These are phyloP conservation scores for Mycocentrospora acerina DNA, from an alignment of 2,329 filamentous ascomycete species.

Conservation along the genomic window DNA sequence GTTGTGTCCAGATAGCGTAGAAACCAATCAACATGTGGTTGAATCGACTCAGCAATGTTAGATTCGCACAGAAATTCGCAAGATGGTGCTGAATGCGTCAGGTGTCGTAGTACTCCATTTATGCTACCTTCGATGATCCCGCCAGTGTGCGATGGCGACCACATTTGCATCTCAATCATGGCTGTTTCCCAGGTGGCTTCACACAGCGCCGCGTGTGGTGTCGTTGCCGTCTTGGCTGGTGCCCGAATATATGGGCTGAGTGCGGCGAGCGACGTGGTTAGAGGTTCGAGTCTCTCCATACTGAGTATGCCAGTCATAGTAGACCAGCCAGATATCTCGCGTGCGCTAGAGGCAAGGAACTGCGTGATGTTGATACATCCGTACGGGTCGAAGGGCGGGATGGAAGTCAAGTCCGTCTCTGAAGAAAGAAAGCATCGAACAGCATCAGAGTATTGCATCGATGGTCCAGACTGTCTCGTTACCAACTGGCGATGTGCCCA, in stretches of 20 bases:
- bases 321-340: slow-evolving; percentile 25
- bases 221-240: slow-evolving; percentile 1
- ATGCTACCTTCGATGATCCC: slow-evolving; percentile 20
- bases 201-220: slow-evolving; percentile 11
- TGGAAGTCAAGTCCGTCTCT: slow-evolving; percentile 7
- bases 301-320: slow-evolving; percentile 26
- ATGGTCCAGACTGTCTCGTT: slow-evolving; percentile 4
- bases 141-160: slow-evolving; percentile 27
- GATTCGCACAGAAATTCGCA: slow-evolving; percentile 19
- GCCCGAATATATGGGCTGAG: slow-evolving; percentile 13
- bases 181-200: slow-evolving; percentile 24
- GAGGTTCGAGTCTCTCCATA: slow-evolving; percentile 20
- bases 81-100: slow-evolving; percentile 17
- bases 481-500: slow-evolving; percentile 19
- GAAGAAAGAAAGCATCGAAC: slow-evolving; percentile 18
- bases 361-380: slow-evolving; percentile 25
- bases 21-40: slow-evolving; percentile 26
- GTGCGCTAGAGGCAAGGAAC: slow-evolving; percentile 23
- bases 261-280: slow-evolving; percentile 16
- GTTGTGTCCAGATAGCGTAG: slow-evolving; percentile 20
- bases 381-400: slow-evolving; percentile 22
- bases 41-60: slow-evolving; percentile 12
- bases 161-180: slow-evolving; percentile 27
- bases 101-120: slow-evolving; percentile 14
- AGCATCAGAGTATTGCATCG: slow-evolving; percentile 16